phyloP scores from a whole-genome alignment of 2,329 filamentous ascomycete species.

The Ophiobolus disseminans region DNA sequence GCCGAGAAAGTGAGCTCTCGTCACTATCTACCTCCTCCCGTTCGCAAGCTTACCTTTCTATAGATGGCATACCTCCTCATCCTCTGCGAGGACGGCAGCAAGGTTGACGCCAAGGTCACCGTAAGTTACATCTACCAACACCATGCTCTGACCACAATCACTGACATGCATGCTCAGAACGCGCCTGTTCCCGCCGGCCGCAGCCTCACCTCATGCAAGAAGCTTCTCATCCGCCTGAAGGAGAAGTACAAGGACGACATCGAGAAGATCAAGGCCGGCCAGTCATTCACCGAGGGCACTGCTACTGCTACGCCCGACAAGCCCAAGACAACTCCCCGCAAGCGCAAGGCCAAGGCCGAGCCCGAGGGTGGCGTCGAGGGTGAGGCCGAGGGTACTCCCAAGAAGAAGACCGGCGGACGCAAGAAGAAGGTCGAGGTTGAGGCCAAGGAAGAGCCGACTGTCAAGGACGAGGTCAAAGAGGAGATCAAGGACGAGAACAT shows the following conservation, averaged over 20 bases:
- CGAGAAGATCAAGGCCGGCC: slow-evolving; percentile 23
- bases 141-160: no score
- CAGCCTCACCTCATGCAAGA: slow-evolving; percentile 32
- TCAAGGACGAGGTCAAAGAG: slow-evolving; percentile 10
- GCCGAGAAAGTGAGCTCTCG: slow-evolving; percentile 21
- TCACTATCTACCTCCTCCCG: background rate
- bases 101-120: slow-evolving; percentile 23
- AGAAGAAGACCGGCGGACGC: slow-evolving; percentile 21
- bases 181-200: slow-evolving; percentile 34
- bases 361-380: background rate
- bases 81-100: slow-evolving; percentile 26
- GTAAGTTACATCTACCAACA: slow-evolving; percentile 8
- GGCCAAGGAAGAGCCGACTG: no score
- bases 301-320: slow-evolving; percentile 4
- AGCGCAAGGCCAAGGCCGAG: slow-evolving; percentile 25
- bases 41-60: slow-evolving; percentile 4
- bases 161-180: slow-evolving; percentile 10
- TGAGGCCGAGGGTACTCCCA: slow-evolving; percentile 13
- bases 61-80: slow-evolving; percentile 31
- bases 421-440: slow-evolving; percentile 19
- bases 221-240: slow-evolving; percentile 33
- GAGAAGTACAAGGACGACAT: slow-evolving; percentile 34
- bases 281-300: slow-evolving; percentile 8
- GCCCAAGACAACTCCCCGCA: slow-evolving; percentile 21
- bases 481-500: slow-evolving; percentile 4